Evolutionary conservation across 371 early-diverging fungal species (phyloP).

Genomic region (Blyttiomyces sp.): DNA sequence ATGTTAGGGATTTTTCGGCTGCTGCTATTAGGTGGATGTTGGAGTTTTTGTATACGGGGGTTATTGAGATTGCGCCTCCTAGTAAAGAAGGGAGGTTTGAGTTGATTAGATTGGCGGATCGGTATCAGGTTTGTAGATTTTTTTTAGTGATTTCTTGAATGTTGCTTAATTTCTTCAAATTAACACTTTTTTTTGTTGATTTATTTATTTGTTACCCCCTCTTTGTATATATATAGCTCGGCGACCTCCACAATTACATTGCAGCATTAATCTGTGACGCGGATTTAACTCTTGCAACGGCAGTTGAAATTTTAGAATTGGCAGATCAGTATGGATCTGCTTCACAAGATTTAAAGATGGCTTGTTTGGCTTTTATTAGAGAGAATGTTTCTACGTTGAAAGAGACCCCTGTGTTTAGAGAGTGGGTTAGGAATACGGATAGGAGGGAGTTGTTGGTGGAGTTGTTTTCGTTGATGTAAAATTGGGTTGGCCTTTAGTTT

Average conservation of each 20-base stretch:
- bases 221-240: slow-evolving; percentile 3
- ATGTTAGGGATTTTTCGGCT: slow-evolving; percentile 22
- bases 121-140: slow-evolving; percentile 16
- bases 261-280: slow-evolving; percentile 23
- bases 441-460: slow-evolving; percentile 21
- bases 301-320: slow-evolving; percentile 23
- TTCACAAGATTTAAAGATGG: slow-evolving; percentile 18
- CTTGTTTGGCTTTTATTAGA: slow-evolving; percentile 26
- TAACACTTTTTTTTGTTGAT: not conserved
- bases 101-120: slow-evolving; percentile 26
- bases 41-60: slow-evolving; percentile 29
- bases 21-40: slow-evolving; percentile 27
- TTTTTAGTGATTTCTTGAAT: not conserved
- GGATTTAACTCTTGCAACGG: slow-evolving; percentile 19
- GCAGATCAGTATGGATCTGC: slow-evolving; percentile 26
- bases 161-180: not conserved
- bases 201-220: no score
- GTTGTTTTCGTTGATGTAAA: slow-evolving; percentile 14
- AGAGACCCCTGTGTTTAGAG: slow-evolving; percentile 15
- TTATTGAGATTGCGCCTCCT: slow-evolving; percentile 7
- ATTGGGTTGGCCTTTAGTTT: no score
- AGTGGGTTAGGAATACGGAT: slow-evolving; percentile 24
- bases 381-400: slow-evolving; percentile 24
- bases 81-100: slow-evolving; percentile 9
- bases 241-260: slow-evolving; percentile 23